Base-by-base conservation (phyloP, 768 basidiomycete genomes). In the Lactifluus piperatus region DNA sequence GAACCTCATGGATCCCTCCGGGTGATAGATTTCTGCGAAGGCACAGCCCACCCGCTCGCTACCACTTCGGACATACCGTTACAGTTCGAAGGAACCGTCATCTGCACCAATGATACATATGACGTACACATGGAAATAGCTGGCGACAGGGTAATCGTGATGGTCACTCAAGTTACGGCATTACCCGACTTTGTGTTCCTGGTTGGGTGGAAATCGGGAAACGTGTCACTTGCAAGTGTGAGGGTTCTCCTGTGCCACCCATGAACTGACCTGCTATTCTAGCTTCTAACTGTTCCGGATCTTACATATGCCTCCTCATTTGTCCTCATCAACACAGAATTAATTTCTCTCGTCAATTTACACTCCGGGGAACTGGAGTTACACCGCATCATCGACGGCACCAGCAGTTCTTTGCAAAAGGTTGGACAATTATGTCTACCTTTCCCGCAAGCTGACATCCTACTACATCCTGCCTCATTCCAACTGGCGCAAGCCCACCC, bases 251-350 rank as follows among this genome's bases (percentile, higher is more conserved):
- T 27, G 27, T 18, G 18, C 27, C 16, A 45, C 29, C 30, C 5
- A 34, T 30, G 18, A 22, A 22, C 41, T 52, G 24, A 56, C 24
- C 0, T 27, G 1, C 8, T 11, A 8, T 34, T 16, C 37, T 22
- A 61, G 60, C 37, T 61, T 24, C 37, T 61, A 29, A 56, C 50
- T 16, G 50, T 45, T 9, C 60, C 60, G 5, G 60, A 61, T n/a
- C 55, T 61, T 44, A 61, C 50, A 44, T 61, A 56, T 41, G 50
- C 60, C 26, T 26, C 60, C 18, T 52, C 60, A n/a, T 61, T 61
- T 56, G 44, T 45, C 32, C 60, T 61, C n/a, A 20, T 61, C 44
- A 22, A 61, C 44, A n/a, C 44, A 10, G 44, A 37, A 37, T 20
- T 27, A 51, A 36, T 61, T 26, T 44, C 36, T 37, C 55, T 61